phyloP scores from a whole-genome alignment of 192 early-diverging fungal species.

The Thamnidium elegans region DNA sequence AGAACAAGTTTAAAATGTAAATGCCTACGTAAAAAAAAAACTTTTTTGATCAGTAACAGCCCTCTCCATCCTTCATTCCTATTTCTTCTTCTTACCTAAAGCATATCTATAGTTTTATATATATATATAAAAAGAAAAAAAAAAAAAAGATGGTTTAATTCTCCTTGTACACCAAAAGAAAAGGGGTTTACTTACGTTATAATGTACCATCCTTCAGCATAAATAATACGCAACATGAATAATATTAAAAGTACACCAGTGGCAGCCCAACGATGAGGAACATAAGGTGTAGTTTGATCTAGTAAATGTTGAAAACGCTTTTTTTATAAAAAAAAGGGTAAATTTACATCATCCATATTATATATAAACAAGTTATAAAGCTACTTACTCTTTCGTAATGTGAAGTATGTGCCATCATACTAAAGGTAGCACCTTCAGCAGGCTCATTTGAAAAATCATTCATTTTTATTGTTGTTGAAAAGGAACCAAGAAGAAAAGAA shows the following conservation, averaged over 20 bases:
- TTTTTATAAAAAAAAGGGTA: not conserved
- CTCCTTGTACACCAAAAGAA: not conserved
- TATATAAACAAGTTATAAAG: not conserved
- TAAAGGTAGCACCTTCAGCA: conserved; percentile 17
- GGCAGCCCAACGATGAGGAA: conserved; percentile 70
- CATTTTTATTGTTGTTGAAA: not conserved
- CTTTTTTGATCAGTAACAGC: not conserved
- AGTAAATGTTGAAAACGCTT: conserved; percentile 78
- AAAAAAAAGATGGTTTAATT: not conserved
- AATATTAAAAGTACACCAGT: conserved; percentile 59
- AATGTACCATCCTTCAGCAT: conserved; percentile 93
- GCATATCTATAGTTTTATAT: conserved; percentile 27
- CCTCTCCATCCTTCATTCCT: not conserved
- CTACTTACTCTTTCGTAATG: conserved; percentile 33
- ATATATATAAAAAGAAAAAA: not conserved
- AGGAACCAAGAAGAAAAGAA: not conserved
- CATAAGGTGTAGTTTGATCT: conserved; percentile 79
- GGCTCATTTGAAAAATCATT: conserved; percentile 14
- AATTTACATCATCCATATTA: not conserved
- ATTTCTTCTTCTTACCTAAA: not conserved
- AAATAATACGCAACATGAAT: conserved; percentile 77
- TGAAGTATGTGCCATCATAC: conserved; percentile 29
- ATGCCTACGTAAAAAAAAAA: conserved; percentile 61
- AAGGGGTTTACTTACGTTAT: conserved; percentile 69
- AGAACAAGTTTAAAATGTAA: conserved; percentile 91